Percentiles rank a stretch among this genome's conserved stretches.
Evolutionary conservation across 2,329 filamentous ascomycete genomes (phyloP).

Genomic region (Colletotrichum sp.): DNA sequence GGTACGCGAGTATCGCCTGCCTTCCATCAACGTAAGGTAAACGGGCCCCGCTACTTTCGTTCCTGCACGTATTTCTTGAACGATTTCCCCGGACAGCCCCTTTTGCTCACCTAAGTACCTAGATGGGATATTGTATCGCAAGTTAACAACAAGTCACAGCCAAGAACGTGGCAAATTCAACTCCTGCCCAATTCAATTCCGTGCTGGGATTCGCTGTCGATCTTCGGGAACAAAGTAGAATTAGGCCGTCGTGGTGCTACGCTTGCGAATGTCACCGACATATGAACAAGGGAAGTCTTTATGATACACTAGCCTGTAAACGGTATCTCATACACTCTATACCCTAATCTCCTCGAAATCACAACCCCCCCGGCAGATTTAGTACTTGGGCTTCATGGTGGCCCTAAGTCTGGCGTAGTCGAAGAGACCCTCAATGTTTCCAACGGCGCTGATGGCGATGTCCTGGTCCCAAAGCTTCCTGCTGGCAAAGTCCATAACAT

Average conservation of each 20-base stretch:
- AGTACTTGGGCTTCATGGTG: constrained; percentile 86
- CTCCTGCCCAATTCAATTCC: background rate
- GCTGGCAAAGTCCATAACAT: constrained; percentile 96
- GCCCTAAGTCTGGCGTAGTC: constrained; percentile 81
- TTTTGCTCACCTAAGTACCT: background rate
- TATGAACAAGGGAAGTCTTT: constrained; percentile 38
- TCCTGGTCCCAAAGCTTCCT: constrained; percentile 98
- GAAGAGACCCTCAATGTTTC: constrained; percentile 84
- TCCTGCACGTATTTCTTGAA: background rate
- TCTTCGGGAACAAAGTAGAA: constrained; percentile 13
- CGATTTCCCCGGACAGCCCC: background rate
- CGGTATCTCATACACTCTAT: constrained; percentile 64
- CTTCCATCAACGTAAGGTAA: background rate
- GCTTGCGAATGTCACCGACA: constrained; percentile 18
- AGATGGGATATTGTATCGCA: background rate
- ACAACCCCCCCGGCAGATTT: constrained; percentile 27
- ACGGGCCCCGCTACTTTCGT: background rate
- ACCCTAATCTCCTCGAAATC: constrained; percentile 44
- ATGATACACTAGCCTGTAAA: constrained; percentile 60
- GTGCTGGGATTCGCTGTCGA: background rate
- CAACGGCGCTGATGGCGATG: constrained; percentile 90
- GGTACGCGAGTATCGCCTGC: background rate
- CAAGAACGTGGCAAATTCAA: background rate
- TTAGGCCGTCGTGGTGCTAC: constrained; percentile 16
- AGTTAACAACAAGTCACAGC: background rate